Evolutionary conservation across 495 filamentous ascomycete genomes (phyloP).

Genomic region (Lophiotrema nucula): DNA sequence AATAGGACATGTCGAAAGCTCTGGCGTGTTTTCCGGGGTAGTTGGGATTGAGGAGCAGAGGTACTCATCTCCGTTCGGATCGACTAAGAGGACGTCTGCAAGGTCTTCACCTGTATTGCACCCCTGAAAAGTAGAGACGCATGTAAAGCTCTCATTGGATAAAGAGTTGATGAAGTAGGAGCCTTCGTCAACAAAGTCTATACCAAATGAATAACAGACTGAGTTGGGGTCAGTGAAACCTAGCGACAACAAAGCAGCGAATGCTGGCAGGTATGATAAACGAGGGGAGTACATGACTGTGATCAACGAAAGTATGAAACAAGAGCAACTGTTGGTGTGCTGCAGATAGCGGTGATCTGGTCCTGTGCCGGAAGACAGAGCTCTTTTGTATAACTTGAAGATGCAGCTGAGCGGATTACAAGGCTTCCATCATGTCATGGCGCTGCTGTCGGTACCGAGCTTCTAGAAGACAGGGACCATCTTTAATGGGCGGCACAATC

Average conservation of each 20-base stretch:
- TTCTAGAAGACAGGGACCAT: conserved; percentile 6
- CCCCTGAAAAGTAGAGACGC: conserved; percentile 38
- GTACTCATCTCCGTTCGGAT: conserved; percentile 37
- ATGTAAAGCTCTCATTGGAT: conserved; percentile 38
- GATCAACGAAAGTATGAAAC: not conserved
- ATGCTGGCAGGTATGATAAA: conserved; percentile 6
- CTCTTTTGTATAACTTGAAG: conserved; percentile 15
- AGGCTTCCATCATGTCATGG: conserved; percentile 8
- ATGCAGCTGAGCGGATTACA: conserved; percentile 8
- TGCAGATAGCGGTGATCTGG: not conserved
- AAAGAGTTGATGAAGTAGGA: conserved; percentile 41
- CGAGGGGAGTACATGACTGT: conserved; percentile 22
- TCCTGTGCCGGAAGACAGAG: too few relatives aligned
- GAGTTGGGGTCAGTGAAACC: conserved; percentile 15
- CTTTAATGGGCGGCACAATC: not conserved
- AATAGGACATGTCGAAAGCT: conserved; percentile 41
- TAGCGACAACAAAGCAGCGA: conserved; percentile 19
- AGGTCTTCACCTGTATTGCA: conserved; percentile 35
- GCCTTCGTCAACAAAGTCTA: conserved; percentile 40
- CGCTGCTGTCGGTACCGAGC: conserved; percentile 8
- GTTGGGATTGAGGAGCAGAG: conserved; percentile 37
- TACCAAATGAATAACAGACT: conserved; percentile 33
- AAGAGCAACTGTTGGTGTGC: not conserved
- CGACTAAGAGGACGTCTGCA: conserved; percentile 39
- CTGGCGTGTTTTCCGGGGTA: conserved; percentile 30